These are phyloP conservation scores for Saccharomyces eubayanus DNA, from an alignment of 805 yeast species.

Conservation along the genomic window DNA sequence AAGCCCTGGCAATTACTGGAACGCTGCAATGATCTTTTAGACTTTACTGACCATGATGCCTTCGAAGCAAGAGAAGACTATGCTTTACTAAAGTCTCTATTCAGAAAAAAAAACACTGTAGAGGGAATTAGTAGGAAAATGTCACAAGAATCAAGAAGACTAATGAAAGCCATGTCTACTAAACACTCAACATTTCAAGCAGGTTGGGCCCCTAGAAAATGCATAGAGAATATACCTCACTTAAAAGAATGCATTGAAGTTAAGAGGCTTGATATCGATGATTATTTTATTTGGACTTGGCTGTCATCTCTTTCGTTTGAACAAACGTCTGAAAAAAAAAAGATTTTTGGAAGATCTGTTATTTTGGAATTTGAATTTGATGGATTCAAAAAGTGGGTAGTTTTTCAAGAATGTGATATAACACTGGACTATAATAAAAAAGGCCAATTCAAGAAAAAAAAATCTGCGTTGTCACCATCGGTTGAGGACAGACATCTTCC, in stretches of 20 bases:
- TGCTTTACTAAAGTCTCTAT: constrained; percentile 62
- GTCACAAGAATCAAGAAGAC: constrained; percentile 65
- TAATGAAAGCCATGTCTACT: constrained; percentile 35
- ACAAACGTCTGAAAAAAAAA: constrained; percentile 55
- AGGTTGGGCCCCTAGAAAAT: constrained; percentile 34
- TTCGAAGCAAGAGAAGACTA: constrained; percentile 73
- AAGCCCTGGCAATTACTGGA: constrained; percentile 53
- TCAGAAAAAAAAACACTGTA: constrained; percentile 46
- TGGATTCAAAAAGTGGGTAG: constrained; percentile 71
- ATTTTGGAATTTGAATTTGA: constrained; percentile 74
- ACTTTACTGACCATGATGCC: constrained; percentile 60
- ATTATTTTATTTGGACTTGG: constrained; percentile 91
- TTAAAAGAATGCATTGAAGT: constrained; percentile 33
- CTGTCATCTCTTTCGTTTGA: constrained; percentile 67
- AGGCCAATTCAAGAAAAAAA: constrained; percentile 10
- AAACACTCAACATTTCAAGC: constrained; percentile 34
- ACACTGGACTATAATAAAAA: constrained; percentile 14
- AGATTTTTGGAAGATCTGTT: constrained; percentile 70
- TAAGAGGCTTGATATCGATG: constrained; percentile 65
- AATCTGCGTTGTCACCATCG: background rate
- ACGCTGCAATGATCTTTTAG: constrained; percentile 48
- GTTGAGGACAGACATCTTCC: constrained; percentile 5
- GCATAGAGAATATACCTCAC: constrained; percentile 15
- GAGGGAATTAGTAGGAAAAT: constrained; percentile 52
- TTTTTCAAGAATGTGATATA: constrained; percentile 59